These are phyloP conservation scores for Pulicaria dysenterica DNA, from an alignment of 129 eudicot genomes.

Conservation along the genomic window DNA sequence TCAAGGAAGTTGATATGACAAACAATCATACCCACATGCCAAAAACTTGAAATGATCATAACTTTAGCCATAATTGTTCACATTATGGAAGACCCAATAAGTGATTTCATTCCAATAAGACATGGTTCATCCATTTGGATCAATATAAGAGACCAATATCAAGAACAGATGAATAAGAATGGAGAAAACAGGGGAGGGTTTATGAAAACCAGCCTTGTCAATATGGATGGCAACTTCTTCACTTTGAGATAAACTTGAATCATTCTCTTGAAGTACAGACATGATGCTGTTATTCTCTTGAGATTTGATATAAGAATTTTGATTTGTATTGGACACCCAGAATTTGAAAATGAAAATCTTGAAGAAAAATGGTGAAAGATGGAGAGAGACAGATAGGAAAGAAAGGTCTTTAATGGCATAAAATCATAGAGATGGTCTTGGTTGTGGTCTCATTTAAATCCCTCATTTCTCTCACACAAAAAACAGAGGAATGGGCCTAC, in stretches of 20 bases:
- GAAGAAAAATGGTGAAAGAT: constrained; percentile 28
- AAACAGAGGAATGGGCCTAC: constrained; percentile 38
- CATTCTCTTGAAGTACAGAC: constrained; percentile 21
- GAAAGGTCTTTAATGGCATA: constrained; percentile 32
- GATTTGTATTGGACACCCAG: constrained; percentile 23
- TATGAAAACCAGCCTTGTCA: constrained; percentile 41
- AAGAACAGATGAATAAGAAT: constrained; percentile 10
- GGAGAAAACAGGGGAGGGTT: constrained; percentile 13
- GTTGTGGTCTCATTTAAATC: constrained; percentile 39
- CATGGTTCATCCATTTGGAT: constrained; percentile 12
- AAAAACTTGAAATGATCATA: constrained; percentile 24
- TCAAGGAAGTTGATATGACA: constrained; percentile 22
- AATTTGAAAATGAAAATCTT: constrained; percentile 26
- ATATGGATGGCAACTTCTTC: constrained; percentile 36
- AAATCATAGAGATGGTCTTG: constrained; percentile 31
- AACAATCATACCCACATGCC: constrained; percentile 30
- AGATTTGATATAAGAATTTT: constrained; percentile 31
- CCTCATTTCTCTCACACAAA: constrained; percentile 21
- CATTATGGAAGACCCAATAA: constrained; percentile 23
- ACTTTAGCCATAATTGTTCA: constrained; percentile 2
- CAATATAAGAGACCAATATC: constrained; percentile 14
- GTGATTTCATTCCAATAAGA: not conserved
- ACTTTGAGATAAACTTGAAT: constrained; percentile 34
- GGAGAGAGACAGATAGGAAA: constrained; percentile 20
- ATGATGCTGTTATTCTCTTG: constrained; percentile 30